Base-by-base conservation (phyloP, 169 alveolate genomes). In the Cryptosporidium muris region DNA sequence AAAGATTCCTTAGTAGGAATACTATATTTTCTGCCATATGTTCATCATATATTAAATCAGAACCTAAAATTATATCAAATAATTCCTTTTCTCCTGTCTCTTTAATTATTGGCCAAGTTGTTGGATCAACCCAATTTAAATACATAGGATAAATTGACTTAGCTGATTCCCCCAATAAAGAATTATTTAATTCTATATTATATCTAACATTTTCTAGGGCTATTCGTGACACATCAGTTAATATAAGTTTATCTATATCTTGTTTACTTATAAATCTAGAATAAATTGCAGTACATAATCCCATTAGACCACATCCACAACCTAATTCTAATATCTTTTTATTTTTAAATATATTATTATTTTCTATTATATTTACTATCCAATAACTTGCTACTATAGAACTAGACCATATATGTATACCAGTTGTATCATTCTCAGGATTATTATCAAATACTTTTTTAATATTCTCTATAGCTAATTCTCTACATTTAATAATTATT, bases 241-340 rank as follows among this genome's bases (percentile, higher is more conserved):
- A 51, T n/a, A 40, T 58, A n/a, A 74, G 53, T 37, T 58, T 56
- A 6, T 16, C 45, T 25, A 68, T 66, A 8, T 25, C 38, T 7
- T 49, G 16, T 12, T 58, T 25, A 48, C 8, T n/a, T n/a, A 56
- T 58, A 42, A 47, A 34, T 48, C 34, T 74, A 1, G 85, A 36
- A 16, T 74, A 74, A 11, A 60, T 2, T 2, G 85, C 62, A 34
- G 67, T 40, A 53, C 25, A 66, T 37, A 74, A 45, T 36, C 85
- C 74, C 85, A 74, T 74, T 6, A 74, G 66, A 12, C 85, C 85
- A 25, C 85, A 74, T 4, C 85, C 85, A 34, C 85, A 74, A 7
- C 85, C 85, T 37, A 74, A 49, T 12, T 74, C 85, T 36, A 74
- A 16, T 47, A 74, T 64, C 14, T 52, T 51, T 42, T 58, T 74